Evolutionary conservation across 768 basidiomycete genomes (phyloP).

Genomic region (Leucosporidium scottii): DNA sequence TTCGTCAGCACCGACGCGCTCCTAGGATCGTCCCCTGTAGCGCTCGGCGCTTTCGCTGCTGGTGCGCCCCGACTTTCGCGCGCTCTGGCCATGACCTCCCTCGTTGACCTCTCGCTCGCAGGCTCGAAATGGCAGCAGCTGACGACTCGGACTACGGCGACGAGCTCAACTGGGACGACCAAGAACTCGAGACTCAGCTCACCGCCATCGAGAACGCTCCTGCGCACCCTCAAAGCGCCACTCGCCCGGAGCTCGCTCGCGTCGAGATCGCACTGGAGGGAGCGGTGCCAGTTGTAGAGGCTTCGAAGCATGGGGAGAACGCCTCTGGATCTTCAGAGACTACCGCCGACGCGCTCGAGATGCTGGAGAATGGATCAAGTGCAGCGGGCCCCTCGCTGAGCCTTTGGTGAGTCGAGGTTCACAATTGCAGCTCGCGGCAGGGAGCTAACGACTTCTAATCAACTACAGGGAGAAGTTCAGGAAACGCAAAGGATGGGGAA

Average conservation of each 20-base stretch:
- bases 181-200: neutral
- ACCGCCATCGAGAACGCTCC: neutral
- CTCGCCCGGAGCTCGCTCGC: neutral
- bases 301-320: neutral
- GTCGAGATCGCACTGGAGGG: neutral
- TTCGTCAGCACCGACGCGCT: too few species aligned
- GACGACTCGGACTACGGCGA: conserved; percentile 18
- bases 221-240: neutral
- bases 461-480: conserved; percentile 17
- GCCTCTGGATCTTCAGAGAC: too few species aligned
- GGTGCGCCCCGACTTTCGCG: too few species aligned
- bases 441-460: neutral
- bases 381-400: neutral
- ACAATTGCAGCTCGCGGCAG: neutral
- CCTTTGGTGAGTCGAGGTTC: conserved; percentile 4
- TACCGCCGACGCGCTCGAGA: neutral
- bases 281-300: neutral
- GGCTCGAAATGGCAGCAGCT: too few species aligned
- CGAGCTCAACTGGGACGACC: conserved; percentile 16
- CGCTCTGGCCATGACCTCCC: too few species aligned
- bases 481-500: conserved; percentile 12
- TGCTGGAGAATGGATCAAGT: neutral
- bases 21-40: too few species aligned
- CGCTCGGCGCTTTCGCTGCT: too few species aligned
- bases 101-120: too few species aligned